A percentile compares a stretch with the other conserved stretches of the same genome.
Conservation (phyloP, 2,329 filamentous ascomycete genomes). For the Pezicula carpinea region DNA sequence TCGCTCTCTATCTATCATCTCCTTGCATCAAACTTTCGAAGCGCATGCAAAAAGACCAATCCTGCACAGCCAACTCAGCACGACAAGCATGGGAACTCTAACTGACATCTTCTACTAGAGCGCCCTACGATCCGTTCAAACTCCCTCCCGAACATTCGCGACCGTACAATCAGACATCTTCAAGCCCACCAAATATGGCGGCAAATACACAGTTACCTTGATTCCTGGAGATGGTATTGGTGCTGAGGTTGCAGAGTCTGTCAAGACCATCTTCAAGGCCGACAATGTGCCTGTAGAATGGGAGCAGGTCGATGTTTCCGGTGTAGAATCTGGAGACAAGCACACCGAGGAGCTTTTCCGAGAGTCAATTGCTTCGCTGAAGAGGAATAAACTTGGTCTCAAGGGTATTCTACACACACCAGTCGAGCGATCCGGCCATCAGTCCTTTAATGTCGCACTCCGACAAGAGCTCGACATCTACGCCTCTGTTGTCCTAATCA, state of each 20-base stretch:
- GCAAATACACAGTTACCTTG: slow-evolving; percentile 98
- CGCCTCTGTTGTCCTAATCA: slow-evolving; percentile 94
- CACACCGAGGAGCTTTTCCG: slow-evolving; percentile 93
- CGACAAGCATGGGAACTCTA: slow-evolving; percentile 3
- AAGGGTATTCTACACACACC: slow-evolving; percentile 99
- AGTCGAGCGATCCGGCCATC: slow-evolving; percentile 92
- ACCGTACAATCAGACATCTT: slow-evolving; percentile 94
- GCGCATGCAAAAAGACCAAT: neutral
- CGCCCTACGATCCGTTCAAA: slow-evolving; percentile 27
- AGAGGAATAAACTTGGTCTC: slow-evolving; percentile 97
- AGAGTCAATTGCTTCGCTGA: slow-evolving; percentile 90
- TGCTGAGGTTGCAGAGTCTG: slow-evolving; percentile 93
- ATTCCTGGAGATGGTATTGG: slow-evolving; percentile 99
- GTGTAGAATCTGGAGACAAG: slow-evolving; percentile 76
- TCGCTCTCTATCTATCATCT: no score
- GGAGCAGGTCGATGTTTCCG: slow-evolving; percentile 96
- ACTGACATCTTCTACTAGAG: slow-evolving; percentile 26
- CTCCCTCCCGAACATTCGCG: slow-evolving; percentile 48
- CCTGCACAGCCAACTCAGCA: neutral
- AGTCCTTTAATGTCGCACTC: slow-evolving; percentile 99
- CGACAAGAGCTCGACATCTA: slow-evolving; percentile 99
- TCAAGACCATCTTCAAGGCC: slow-evolving; percentile 99
- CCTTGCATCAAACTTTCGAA: slow-evolving; percentile 3
- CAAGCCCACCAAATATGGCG: slow-evolving; percentile 93
- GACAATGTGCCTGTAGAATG: slow-evolving; percentile 98